These are phyloP conservation scores for Fusarium staphyleae DNA, from an alignment of 2,329 filamentous ascomycete genomes.

Conservation along the genomic window DNA sequence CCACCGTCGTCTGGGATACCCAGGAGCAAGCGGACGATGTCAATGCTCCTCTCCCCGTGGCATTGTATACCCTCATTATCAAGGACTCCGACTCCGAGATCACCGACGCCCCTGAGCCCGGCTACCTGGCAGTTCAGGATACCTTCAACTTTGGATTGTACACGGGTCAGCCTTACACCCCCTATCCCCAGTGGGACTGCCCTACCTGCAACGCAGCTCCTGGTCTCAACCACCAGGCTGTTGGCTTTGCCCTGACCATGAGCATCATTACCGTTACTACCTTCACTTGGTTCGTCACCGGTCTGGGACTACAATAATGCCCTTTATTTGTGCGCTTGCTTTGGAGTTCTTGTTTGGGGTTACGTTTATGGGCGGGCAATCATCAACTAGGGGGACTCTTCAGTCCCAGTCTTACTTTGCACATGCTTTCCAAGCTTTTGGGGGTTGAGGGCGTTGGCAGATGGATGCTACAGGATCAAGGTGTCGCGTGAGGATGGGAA, in stretches of 20 bases:
- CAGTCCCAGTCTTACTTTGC: slow-evolving; percentile 20
- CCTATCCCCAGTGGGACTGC: slow-evolving; percentile 61
- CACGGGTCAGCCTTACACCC: slow-evolving; percentile 57
- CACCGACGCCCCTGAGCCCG: slow-evolving; percentile 59
- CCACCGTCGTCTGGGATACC: slow-evolving; percentile 66
- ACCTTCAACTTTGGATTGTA: slow-evolving; percentile 67
- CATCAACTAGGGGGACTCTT: slow-evolving; percentile 33
- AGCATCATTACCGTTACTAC: slow-evolving; percentile 62
- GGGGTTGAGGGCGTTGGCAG: slow-evolving; percentile 31
- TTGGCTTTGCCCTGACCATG: slow-evolving; percentile 62
- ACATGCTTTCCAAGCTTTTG: slow-evolving; percentile 25
- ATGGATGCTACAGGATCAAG: slow-evolving; percentile 22
- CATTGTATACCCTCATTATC: slow-evolving; percentile 68
- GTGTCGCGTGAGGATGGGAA: slow-evolving; percentile 16
- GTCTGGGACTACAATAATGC: slow-evolving; percentile 50
- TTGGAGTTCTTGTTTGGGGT: slow-evolving; percentile 24
- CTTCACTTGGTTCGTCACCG: slow-evolving; percentile 70
- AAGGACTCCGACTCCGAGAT: slow-evolving; percentile 63
- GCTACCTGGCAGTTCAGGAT: slow-evolving; percentile 60
- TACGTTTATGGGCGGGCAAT: slow-evolving; percentile 30
- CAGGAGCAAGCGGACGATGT: slow-evolving; percentile 55
- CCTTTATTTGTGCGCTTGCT: slow-evolving; percentile 4
- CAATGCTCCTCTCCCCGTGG: slow-evolving; percentile 57
- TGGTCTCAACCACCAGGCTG: slow-evolving; percentile 54
- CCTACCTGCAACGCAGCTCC: slow-evolving; percentile 64